phyloP scores from a whole-genome alignment of 345 rosid genomes.

The Eucalyptus pauciflora region DNA sequence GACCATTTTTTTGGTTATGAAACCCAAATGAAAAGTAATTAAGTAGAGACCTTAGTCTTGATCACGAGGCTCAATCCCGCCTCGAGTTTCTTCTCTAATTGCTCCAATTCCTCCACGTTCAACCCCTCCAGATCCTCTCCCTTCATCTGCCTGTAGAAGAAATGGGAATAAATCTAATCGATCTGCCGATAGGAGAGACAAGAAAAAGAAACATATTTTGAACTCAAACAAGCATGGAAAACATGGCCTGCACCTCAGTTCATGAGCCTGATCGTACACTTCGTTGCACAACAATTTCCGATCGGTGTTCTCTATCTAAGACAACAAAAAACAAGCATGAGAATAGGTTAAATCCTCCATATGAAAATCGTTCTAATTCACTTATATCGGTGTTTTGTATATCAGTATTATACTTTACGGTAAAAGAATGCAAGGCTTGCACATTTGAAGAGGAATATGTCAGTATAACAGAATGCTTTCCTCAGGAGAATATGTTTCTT shows the following conservation, averaged over 20 bases:
- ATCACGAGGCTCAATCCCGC: not conserved
- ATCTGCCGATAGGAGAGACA: not conserved
- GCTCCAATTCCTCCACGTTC: conserved; percentile 2
- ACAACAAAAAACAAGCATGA: too few relatives aligned
- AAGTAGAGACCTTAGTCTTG: not conserved
- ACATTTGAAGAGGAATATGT: not conserved
- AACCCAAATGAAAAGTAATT: not conserved
- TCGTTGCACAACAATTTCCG: not conserved
- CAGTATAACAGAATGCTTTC: not conserved
- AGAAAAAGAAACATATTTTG: not conserved
- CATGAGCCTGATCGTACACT: not conserved
- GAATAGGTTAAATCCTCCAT: not conserved
- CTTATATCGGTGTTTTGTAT: not conserved
- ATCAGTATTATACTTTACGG: not conserved
- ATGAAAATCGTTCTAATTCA: not conserved
- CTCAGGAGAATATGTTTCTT: not conserved
- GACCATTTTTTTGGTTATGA: not conserved
- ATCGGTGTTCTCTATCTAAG: not conserved
- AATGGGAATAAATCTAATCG: too few relatives aligned
- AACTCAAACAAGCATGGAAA: not conserved
- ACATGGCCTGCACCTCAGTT: not conserved
- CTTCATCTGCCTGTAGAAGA: conserved; percentile 1
- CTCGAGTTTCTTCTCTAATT: not conserved
- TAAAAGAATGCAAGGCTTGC: not conserved
- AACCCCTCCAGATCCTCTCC: conserved; percentile 12